Conservation (phyloP, 2,329 filamentous ascomycete genomes). For the Periconia sp. region DNA sequence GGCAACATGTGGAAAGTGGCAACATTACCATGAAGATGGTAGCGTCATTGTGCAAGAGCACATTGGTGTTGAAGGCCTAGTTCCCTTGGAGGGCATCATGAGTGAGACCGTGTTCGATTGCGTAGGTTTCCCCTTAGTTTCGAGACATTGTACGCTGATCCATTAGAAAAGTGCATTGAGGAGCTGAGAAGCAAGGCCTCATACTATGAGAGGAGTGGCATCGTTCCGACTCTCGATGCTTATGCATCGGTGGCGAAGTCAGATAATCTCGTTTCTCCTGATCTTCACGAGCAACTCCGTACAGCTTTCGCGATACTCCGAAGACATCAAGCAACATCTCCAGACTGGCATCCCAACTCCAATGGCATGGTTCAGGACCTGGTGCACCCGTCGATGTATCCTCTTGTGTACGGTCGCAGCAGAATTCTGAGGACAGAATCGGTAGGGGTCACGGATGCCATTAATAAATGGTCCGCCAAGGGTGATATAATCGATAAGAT, state of each 20-base stretch:
- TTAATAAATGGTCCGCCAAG: slow-evolving; percentile 5
- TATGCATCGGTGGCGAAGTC: slow-evolving; percentile 53
- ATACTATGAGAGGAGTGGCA: slow-evolving; percentile 40
- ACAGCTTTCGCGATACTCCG: slow-evolving; percentile 54
- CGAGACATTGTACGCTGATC: neutral
- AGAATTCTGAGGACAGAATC: slow-evolving; percentile 16
- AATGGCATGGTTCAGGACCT: slow-evolving; percentile 58
- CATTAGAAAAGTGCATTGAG: slow-evolving; percentile 19
- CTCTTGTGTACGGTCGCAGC: slow-evolving; percentile 59
- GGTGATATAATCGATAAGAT: slow-evolving; percentile 2
- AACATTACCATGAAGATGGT: slow-evolving; percentile 1
- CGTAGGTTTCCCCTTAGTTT: neutral
- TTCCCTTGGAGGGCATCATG: slow-evolving; percentile 1
- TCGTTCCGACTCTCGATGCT: slow-evolving; percentile 18
- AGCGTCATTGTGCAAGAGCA: neutral
- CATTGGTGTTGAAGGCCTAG: neutral
- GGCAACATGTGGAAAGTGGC: slow-evolving; percentile 2
- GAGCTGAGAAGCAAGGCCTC: slow-evolving; percentile 59
- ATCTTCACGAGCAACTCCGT: slow-evolving; percentile 42
- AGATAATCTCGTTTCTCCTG: slow-evolving; percentile 38
- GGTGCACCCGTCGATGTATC: slow-evolving; percentile 69
- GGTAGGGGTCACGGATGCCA: slow-evolving; percentile 18
- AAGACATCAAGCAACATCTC: slow-evolving; percentile 29
- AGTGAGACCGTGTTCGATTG: slow-evolving; percentile 8
- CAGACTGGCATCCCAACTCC: slow-evolving; percentile 67